Evolutionary conservation across 345 rosid genomes (phyloP).

Genomic region (Brassica nigra): DNA sequence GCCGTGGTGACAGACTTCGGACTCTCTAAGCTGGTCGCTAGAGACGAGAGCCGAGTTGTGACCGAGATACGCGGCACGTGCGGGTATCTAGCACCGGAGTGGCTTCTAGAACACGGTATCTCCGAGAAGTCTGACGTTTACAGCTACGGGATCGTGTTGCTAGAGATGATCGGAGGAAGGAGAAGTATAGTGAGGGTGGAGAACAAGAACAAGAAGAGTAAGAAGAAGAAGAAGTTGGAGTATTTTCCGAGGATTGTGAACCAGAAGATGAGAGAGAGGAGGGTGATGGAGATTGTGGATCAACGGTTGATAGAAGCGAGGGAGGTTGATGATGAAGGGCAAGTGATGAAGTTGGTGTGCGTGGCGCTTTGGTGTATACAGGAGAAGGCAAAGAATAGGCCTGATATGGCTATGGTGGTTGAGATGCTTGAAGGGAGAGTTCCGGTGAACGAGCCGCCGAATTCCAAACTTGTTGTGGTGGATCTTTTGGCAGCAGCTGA

Average conservation of each 20-base stretch:
- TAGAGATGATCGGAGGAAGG: slow-evolving; percentile 72
- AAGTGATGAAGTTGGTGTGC: slow-evolving; percentile 54
- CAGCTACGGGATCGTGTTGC: slow-evolving; percentile 71
- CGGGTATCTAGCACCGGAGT: slow-evolving; percentile 75
- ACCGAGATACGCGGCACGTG: slow-evolving; percentile 71
- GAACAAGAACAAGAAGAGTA: slow-evolving; percentile 40
- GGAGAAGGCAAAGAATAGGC: slow-evolving; percentile 64
- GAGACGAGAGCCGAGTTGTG: slow-evolving; percentile 59
- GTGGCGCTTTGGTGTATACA: slow-evolving; percentile 93
- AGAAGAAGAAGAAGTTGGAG: slow-evolving; percentile 48
- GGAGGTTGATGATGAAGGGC: slow-evolving; percentile 64
- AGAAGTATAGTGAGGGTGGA: slow-evolving; percentile 52
- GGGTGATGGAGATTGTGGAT: slow-evolving; percentile 73
- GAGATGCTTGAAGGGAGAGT: slow-evolving; percentile 86
- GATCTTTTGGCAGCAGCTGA: slow-evolving; percentile 62
- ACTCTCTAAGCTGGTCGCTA: slow-evolving; percentile 59
- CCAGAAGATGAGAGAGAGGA: slow-evolving; percentile 64
- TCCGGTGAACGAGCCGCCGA: slow-evolving; percentile 67
- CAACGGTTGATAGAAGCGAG: slow-evolving; percentile 47
- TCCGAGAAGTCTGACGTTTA: slow-evolving; percentile 77
- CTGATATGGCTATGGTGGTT: slow-evolving; percentile 63
- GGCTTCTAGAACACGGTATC: slow-evolving; percentile 63
- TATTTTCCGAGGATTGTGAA: slow-evolving; percentile 72
- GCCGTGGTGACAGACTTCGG: slow-evolving; percentile 68
- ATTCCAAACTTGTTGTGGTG: slow-evolving; percentile 61